phyloP scores from a whole-genome alignment of 495 filamentous ascomycete genomes.

The Thermochaetoides thermophila region DNA sequence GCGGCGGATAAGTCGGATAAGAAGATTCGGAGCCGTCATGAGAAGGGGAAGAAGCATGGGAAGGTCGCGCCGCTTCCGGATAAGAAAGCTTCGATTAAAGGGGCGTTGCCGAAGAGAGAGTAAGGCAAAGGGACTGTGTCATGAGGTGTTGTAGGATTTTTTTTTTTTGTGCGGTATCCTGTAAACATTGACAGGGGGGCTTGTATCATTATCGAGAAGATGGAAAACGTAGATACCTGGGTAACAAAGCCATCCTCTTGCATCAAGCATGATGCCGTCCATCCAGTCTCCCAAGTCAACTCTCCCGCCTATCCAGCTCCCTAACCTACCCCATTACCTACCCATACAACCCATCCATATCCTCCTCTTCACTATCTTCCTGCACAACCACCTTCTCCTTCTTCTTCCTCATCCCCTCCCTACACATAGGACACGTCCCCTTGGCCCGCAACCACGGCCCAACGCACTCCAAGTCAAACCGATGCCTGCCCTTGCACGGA shows the following conservation, averaged over 20 bases:
- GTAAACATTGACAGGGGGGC: no score
- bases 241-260: no score
- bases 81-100: no score
- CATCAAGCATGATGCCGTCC: no score
- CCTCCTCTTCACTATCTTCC: constrained; percentile 49
- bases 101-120: not conserved
- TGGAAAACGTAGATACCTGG: no score
- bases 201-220: no score
- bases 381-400: constrained; percentile 39
- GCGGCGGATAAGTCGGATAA: constrained; percentile 7
- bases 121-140: not conserved
- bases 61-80: constrained; percentile 4
- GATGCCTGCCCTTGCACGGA: constrained; percentile 66
- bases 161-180: no score
- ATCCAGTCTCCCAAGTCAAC: not conserved
- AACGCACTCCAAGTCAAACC: constrained; percentile 92
- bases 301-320: not conserved
- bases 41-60: constrained; percentile 13
- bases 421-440: constrained; percentile 78
- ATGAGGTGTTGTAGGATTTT: no score
- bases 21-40: constrained; percentile 9
- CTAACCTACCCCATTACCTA: constrained; percentile 18
- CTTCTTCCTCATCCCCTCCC: constrained; percentile 64
- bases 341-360: constrained; percentile 64
- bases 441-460: constrained; percentile 79